Conservation (phyloP, 129 eudicot genomes). For the Centaurea solstitialis region DNA sequence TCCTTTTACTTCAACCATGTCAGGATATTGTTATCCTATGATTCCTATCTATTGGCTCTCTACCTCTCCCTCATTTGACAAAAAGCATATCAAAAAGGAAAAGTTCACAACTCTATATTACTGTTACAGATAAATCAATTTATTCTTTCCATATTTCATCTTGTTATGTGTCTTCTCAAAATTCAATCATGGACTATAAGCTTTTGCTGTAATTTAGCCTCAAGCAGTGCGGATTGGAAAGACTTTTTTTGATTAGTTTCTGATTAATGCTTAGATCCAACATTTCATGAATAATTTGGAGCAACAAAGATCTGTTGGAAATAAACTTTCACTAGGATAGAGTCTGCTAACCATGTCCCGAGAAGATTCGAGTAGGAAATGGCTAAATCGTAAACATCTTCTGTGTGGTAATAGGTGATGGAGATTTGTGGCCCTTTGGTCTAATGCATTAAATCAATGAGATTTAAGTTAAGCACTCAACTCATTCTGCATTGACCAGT, state of each 20-base stretch:
- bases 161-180: background rate
- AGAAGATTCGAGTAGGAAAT: background rate
- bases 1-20: too few relatives aligned
- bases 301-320: background rate
- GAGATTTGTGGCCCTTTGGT: constrained; percentile 15
- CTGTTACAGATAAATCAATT: background rate
- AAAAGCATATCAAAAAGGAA: background rate
- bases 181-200: too few relatives aligned
- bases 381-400: background rate
- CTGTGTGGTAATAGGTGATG: background rate
- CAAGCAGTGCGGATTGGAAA: too few relatives aligned
- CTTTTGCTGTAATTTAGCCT: too few relatives aligned
- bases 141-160: background rate
- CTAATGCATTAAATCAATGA: background rate
- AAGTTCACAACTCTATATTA: background rate
- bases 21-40: background rate
- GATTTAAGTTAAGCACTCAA: background rate
- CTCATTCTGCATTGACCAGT: background rate
- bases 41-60: background rate
- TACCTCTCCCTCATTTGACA: background rate
- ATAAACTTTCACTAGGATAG: background rate
- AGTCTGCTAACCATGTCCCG: background rate
- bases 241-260: too few relatives aligned
- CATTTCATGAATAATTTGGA: background rate
- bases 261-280: background rate